Conservation (phyloP, 2,329 filamentous ascomycete genomes). For the Phyllosticta capitalensis region DNA sequence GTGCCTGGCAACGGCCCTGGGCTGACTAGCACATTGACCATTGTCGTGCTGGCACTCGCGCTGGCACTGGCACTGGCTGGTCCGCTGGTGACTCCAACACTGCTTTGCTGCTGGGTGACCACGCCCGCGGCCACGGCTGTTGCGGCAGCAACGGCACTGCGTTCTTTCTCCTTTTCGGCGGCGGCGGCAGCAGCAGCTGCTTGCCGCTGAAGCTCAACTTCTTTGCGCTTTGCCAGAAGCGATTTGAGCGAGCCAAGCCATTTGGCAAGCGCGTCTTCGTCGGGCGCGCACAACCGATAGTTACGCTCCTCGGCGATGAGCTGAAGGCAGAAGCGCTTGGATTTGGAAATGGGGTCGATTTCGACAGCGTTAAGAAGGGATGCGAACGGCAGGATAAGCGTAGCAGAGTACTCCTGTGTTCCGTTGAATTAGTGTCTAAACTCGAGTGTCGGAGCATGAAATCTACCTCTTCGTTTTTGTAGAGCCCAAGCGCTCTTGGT, state of each 20-base stretch:
- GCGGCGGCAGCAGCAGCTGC: not conserved
- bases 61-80: not conserved
- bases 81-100: not conserved
- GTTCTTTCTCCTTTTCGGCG: not conserved
- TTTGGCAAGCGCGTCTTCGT: conserved; percentile 73
- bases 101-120: not conserved
- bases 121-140: not conserved
- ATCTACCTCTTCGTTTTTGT: conserved; percentile 67
- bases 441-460: no score
- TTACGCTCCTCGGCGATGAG: conserved; percentile 82
- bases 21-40: not conserved
- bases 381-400: conserved; percentile 69
- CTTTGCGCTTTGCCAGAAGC: conserved; percentile 60
- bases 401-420: conserved; percentile 71
- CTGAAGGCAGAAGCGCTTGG: conserved; percentile 80
- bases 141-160: not conserved
- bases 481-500: conserved; percentile 73
- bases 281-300: conserved; percentile 47
- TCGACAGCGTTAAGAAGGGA: conserved; percentile 85
- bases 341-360: conserved; percentile 76
- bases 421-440: not conserved
- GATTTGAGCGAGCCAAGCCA: conserved; percentile 91
- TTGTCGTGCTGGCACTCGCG: not conserved
- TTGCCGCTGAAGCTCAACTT: conserved; percentile 21
- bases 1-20: not conserved